Percentiles rank a stretch among this genome's conserved stretches.
phyloP scores from a whole-genome alignment of 176 grass and related monocot species.

The Lolium perenne region DNA sequence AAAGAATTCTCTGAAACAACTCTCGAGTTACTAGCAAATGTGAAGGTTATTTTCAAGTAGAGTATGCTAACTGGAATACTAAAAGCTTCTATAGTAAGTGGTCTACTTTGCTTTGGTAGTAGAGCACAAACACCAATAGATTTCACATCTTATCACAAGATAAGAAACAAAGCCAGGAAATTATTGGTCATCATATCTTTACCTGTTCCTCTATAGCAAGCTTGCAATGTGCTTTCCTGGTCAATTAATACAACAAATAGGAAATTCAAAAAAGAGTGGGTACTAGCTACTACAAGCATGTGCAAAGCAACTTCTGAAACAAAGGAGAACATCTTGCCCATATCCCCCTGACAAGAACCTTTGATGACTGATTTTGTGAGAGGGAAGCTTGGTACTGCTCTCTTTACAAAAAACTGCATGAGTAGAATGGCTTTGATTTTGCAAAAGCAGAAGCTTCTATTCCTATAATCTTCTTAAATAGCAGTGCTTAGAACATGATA shows the following conservation, averaged over 20 bases:
- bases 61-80: constrained; percentile 11
- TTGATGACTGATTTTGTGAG: constrained; percentile 34
- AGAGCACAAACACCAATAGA: constrained; percentile 27
- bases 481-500: constrained; percentile 46
- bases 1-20: neutral
- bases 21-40: neutral
- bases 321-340: constrained; percentile 38
- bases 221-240: constrained; percentile 38
- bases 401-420: constrained; percentile 33
- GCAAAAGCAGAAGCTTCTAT: constrained; percentile 47
- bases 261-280: neutral
- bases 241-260: constrained; percentile 30
- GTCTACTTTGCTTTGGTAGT: constrained; percentile 26
- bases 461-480: constrained; percentile 50
- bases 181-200: constrained; percentile 41
- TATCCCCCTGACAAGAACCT: constrained; percentile 29
- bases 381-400: constrained; percentile 26
- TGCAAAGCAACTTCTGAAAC: constrained; percentile 37
- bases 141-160: constrained; percentile 48
- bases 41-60: neutral
- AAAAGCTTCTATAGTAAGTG: constrained; percentile 48
- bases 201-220: constrained; percentile 40
- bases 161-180: constrained; percentile 44
- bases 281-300: constrained; percentile 30
- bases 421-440: constrained; percentile 44